phyloP scores from a whole-genome alignment of 2,329 filamentous ascomycete species.

The Neofusicoccum umdonicola region DNA sequence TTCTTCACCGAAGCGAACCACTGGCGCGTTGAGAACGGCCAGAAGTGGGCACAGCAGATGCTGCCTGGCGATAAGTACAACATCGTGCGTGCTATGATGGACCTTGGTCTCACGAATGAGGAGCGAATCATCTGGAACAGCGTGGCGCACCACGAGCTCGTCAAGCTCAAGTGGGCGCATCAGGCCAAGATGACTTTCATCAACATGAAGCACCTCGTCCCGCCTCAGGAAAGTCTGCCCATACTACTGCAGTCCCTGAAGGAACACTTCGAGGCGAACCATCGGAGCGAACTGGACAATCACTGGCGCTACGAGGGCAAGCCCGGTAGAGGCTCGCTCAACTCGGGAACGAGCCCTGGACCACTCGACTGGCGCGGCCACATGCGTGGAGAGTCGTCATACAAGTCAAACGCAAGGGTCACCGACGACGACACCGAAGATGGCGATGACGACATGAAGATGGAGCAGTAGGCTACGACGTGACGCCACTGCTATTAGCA shows the following conservation, averaged over 20 bases:
- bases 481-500: neutral
- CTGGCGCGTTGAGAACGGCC: constrained; percentile 22
- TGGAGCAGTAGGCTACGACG: neutral
- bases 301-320: constrained; percentile 11
- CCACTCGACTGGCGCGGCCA: constrained; percentile 6
- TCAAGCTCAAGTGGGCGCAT: constrained; percentile 25
- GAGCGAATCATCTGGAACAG: constrained; percentile 39
- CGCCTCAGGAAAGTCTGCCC: constrained; percentile 18
- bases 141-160: constrained; percentile 25
- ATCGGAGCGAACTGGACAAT: constrained; percentile 23
- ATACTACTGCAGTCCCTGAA: constrained; percentile 25
- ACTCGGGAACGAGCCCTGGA: constrained; percentile 7
- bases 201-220: constrained; percentile 21
- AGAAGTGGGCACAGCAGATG: constrained; percentile 32
- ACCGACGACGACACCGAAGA: neutral
- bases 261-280: constrained; percentile 20
- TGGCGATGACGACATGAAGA: neutral
- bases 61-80: constrained; percentile 42
- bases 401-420: constrained; percentile 3
- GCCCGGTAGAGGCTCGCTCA: constrained; percentile 2
- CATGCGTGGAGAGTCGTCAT: constrained; percentile 5
- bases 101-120: constrained; percentile 23
- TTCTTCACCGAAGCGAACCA: constrained; percentile 19
- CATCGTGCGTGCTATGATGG: constrained; percentile 36
- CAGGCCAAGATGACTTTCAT: constrained; percentile 27